These are phyloP conservation scores for Arachis monticola DNA, from an alignment of 331 rosid species.

Conservation along the genomic window DNA sequence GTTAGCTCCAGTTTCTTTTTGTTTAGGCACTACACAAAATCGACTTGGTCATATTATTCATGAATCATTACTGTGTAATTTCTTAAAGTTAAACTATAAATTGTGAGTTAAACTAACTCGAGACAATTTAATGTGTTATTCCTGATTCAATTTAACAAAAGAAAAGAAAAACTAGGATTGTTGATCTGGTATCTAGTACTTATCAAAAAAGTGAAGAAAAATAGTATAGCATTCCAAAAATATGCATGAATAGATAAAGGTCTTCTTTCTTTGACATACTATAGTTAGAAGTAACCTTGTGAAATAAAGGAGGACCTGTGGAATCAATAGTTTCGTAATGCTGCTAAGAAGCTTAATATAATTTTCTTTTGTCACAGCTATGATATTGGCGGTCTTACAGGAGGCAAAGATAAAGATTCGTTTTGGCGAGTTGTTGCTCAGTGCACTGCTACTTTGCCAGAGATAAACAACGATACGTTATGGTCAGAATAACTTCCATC, in stretches of 20 bases:
- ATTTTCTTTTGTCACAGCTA: constrained; percentile 68
- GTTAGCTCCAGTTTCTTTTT: neutral
- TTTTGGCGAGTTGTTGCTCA: constrained; percentile 99
- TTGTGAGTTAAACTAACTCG: neutral
- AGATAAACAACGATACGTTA: constrained; percentile 93
- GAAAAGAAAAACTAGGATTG: neutral
- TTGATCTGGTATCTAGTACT: neutral
- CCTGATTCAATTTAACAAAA: neutral
- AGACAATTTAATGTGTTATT: neutral
- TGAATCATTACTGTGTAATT: constrained; percentile 7
- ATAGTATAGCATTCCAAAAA: neutral
- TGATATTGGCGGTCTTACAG: constrained; percentile 98
- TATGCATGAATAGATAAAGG: neutral
- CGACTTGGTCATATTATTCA: constrained; percentile 19
- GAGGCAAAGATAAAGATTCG: constrained; percentile 95
- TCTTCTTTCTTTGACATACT: neutral
- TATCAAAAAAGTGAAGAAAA: neutral
- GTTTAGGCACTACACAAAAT: neutral
- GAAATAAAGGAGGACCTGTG: constrained; percentile 5
- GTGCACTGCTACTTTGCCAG: constrained; percentile 95
- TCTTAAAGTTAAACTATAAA: neutral
- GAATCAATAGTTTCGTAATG: constrained; percentile 3
- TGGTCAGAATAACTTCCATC: constrained; percentile 58
- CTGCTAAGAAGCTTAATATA: constrained; percentile 35
- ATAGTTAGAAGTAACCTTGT: constrained; percentile 17